phyloP scores from a whole-genome alignment of 257 asterid species.

The Gardenia jasminoides region DNA sequence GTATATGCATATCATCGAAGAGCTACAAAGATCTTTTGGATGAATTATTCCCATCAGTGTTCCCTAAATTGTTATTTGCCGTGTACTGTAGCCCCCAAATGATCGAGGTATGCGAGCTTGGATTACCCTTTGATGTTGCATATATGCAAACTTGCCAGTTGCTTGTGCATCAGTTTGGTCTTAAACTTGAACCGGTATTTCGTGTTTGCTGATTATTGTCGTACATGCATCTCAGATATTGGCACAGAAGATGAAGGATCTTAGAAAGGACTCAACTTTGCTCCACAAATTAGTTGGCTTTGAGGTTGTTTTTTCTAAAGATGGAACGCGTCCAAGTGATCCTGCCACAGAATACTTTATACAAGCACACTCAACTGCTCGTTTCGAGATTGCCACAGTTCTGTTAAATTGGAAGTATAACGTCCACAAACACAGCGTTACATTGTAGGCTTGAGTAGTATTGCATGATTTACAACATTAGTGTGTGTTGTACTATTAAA shows the following conservation, averaged over 20 bases:
- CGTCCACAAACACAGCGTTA: neutral
- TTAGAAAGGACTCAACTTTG: neutral
- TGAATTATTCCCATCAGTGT: constrained; percentile 6
- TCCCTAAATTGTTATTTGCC: neutral
- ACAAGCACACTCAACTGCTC: neutral
- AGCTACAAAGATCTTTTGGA: constrained; percentile 3
- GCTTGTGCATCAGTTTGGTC: neutral
- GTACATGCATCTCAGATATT: neutral
- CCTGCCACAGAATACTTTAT: neutral
- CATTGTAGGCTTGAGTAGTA: neutral
- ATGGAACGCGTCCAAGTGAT: neutral
- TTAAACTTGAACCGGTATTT: too few species aligned
- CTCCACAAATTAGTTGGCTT: neutral
- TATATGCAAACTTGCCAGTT: neutral
- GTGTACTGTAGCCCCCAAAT: neutral
- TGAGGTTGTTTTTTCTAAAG: neutral
- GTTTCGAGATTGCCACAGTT: neutral
- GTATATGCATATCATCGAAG: constrained; percentile 9
- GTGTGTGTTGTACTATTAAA: neutral
- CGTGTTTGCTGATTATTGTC: too few species aligned
- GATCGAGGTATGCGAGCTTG: neutral
- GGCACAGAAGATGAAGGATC: neutral
- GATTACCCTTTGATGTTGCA: neutral
- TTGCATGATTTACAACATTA: neutral
- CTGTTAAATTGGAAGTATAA: neutral